These are phyloP conservation scores for Artemisia argyi DNA, from an alignment of 129 eudicot genomes.

Conservation along the genomic window DNA sequence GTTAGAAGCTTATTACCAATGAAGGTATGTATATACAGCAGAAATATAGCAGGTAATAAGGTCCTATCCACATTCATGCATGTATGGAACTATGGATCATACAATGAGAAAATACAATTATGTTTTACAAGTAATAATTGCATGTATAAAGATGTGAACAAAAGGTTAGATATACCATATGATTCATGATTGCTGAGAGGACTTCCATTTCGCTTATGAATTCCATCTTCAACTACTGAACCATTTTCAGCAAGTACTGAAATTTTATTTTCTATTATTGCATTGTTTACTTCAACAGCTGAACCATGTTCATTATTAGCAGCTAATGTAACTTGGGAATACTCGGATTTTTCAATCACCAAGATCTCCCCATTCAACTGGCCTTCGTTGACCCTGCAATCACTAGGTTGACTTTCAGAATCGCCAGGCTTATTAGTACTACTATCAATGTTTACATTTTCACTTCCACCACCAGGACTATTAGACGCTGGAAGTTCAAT, in stretches of 20 bases:
- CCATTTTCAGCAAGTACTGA: constrained; percentile 55
- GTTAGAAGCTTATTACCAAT: constrained; percentile 22
- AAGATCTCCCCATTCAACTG: constrained; percentile 30
- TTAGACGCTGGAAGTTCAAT: constrained; percentile 46
- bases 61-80: constrained; percentile 17
- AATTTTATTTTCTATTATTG: constrained; percentile 27
- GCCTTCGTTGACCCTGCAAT: constrained; percentile 31
- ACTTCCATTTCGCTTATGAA: constrained; percentile 39
- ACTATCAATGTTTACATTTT: constrained; percentile 27
- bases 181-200: constrained; percentile 35
- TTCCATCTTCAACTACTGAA: constrained; percentile 39
- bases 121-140: constrained; percentile 9
- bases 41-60: background rate
- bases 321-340: background rate
- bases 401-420: constrained; percentile 12
- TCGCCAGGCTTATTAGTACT: constrained; percentile 7
- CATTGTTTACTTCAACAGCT: constrained; percentile 31
- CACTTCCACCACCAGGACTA: constrained; percentile 38
- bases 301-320: too few relatives aligned
- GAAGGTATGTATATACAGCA: constrained; percentile 7
- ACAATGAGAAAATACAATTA: background rate
- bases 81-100: constrained; percentile 15
- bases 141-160: constrained; percentile 16
- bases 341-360: constrained; percentile 17
- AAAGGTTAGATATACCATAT: constrained; percentile 45